Evolutionary conservation across 495 filamentous ascomycete species (phyloP).

Genomic region (Opeltia flavorubescens): DNA sequence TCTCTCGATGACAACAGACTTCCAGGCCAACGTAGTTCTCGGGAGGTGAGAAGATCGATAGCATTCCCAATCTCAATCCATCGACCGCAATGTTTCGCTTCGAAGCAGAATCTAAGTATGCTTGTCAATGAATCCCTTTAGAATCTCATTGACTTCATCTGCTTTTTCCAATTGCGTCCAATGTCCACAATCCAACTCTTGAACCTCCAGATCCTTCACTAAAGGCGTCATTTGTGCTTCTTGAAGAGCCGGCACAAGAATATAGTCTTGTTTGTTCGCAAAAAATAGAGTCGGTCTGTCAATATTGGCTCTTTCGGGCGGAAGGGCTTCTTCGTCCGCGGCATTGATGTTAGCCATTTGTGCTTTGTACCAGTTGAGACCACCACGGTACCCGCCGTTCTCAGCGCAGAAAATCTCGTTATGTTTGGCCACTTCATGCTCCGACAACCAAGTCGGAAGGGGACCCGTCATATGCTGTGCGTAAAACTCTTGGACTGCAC

Average conservation of each 20-base stretch:
- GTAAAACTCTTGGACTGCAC: constrained; percentile 17
- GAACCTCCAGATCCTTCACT: constrained; percentile 14
- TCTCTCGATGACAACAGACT: no score
- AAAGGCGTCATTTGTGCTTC: constrained; percentile 12
- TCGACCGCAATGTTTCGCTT: no score
- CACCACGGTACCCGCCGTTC: constrained; percentile 12
- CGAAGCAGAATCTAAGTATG: no score
- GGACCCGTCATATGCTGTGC: constrained; percentile 9
- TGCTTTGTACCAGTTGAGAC: constrained; percentile 22
- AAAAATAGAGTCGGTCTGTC: constrained; percentile 3
- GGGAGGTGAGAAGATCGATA: no score
- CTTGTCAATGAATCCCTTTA: constrained; percentile 26
- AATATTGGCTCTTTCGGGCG: neutral
- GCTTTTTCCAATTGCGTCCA: constrained; percentile 24
- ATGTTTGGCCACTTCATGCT: constrained; percentile 14
- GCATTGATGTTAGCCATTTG: constrained; percentile 19
- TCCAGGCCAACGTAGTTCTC: no score
- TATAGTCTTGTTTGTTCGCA: neutral
- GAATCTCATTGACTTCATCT: constrained; percentile 22
- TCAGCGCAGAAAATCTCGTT: constrained; percentile 15
- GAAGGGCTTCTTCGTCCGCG: constrained; percentile 12
- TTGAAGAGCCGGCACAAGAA: constrained; percentile 6
- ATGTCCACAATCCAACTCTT: constrained; percentile 16
- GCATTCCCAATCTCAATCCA: no score
- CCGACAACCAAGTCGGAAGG: constrained; percentile 15